Evolutionary conservation across 371 early-diverging fungal species (phyloP), one percentile per base, ranked within the genome.

Genomic region (Rhizopus sp.): DNA sequence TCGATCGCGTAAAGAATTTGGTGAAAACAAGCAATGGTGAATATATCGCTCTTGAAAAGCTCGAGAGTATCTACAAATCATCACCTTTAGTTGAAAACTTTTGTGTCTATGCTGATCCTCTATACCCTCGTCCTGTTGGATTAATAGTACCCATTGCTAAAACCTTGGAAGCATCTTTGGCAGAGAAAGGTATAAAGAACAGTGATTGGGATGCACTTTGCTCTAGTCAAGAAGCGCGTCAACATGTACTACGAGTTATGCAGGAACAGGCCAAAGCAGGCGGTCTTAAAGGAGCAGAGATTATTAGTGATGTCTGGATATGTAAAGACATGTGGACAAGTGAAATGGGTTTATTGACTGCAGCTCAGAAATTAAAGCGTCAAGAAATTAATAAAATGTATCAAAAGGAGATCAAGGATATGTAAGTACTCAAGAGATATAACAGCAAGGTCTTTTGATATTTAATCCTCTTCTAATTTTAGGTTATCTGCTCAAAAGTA

Each of bases 21-120:
- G 87, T 97, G 70, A 97, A 78, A 49, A 59, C 86, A 33, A 78
- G 81, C 35, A 86, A 92, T 62, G 99, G 99, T 63, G 99, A 99
- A 74, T 99, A 99, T 79, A 93, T 91, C 77, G 97, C 97, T 0
- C 81, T 99, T 38, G 99, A 99, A 70, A 97, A 96, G 66, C 76
- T 99, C 38, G 99, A 99, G 75, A 86, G 93, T 12, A 78, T 90
- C 6, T 96, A 96, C 86, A 89, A 89, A 72, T 83, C 85, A 48
- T 85, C 86, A 31, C 59, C 80, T 9, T 87, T 78, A 63, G 89
- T 92, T 46, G 84, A 83, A 68, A 93, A 92, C 67, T 81, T 96
- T 50, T 93, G 93, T 75, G 83, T 98, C 23, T 88, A 89, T 70
- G 97, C 90, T 7, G 90, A 96, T 62, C 74, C 91, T 7, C 65